Percentiles rank a stretch among this genome's conserved stretches.
Conservation (phyloP, 1,284 basidiomycete genomes). For the Ceratobasidium sp. region DNA sequence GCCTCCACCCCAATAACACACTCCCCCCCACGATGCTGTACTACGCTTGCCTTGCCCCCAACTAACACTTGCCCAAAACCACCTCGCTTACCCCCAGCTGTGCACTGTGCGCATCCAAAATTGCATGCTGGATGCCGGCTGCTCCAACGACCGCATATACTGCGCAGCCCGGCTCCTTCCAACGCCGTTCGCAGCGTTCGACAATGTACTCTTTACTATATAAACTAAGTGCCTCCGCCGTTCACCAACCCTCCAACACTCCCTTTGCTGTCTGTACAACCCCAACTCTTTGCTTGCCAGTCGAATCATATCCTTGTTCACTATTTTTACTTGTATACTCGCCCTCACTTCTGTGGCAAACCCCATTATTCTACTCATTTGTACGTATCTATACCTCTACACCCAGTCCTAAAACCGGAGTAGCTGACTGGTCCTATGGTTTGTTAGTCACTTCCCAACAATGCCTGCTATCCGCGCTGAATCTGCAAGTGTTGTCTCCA, state of each 20-base stretch:
- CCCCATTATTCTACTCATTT: no score
- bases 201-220: not conserved
- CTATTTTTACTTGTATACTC: not conserved
- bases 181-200: not conserved
- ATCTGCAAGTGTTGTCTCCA: not conserved
- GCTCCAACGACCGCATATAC: not conserved
- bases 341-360: no score
- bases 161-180: not conserved
- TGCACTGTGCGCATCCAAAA: not conserved
- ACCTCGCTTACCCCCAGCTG: not conserved
- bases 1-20: not conserved
- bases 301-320: not conserved
- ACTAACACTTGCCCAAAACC: not conserved
- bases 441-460: not conserved
- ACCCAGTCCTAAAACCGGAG: no score
- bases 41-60: not conserved
- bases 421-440: not conserved
- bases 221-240: no score
- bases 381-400: not conserved
- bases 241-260: not conserved
- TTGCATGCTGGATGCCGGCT: not conserved
- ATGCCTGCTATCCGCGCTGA: conserved; percentile 14
- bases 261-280: not conserved
- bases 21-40: conserved; percentile 5
- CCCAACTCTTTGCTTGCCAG: not conserved